Conservation (phyloP, 2,329 filamentous ascomycete genomes). For the Kalmusia sp. region DNA sequence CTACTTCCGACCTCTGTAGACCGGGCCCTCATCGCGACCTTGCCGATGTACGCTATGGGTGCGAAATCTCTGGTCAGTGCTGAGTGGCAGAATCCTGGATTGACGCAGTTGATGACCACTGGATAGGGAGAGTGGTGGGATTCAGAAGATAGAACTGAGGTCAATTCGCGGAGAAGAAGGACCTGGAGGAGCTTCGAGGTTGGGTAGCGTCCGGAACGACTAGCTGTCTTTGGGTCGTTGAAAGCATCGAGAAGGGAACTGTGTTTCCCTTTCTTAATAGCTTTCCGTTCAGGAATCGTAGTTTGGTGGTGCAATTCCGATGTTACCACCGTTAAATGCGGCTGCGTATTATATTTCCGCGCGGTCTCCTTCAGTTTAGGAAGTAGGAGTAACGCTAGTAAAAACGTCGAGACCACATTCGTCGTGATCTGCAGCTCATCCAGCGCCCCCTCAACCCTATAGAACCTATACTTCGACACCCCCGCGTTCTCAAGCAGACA, state of each 20-base stretch:
- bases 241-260: constrained; percentile 33
- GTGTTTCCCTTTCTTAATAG: constrained; percentile 23
- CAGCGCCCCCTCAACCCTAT: constrained; percentile 22
- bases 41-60: constrained; percentile 6
- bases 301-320: constrained; percentile 40
- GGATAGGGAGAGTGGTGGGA: no score
- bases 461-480: not conserved
- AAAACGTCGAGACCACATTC: constrained; percentile 49
- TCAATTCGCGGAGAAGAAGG: constrained; percentile 29
- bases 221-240: constrained; percentile 21
- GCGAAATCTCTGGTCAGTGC: constrained; percentile 6
- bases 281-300: constrained; percentile 27
- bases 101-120: constrained; percentile 40
- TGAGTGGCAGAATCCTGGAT: constrained; percentile 43
- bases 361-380: constrained; percentile 35
- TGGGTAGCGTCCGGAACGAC: constrained; percentile 28
- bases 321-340: constrained; percentile 39
- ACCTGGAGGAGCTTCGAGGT: constrained; percentile 42
- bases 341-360: constrained; percentile 23
- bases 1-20: constrained; percentile 50
- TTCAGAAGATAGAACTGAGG: constrained; percentile 10
- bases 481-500: constrained; percentile 6
- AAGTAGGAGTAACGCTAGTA: constrained; percentile 40
- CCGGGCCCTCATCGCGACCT: constrained; percentile 34
- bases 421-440: constrained; percentile 46